These are phyloP conservation scores for Chytriomyces sp. DNA, from an alignment of 192 early-diverging fungal genomes.

Conservation along the genomic window DNA sequence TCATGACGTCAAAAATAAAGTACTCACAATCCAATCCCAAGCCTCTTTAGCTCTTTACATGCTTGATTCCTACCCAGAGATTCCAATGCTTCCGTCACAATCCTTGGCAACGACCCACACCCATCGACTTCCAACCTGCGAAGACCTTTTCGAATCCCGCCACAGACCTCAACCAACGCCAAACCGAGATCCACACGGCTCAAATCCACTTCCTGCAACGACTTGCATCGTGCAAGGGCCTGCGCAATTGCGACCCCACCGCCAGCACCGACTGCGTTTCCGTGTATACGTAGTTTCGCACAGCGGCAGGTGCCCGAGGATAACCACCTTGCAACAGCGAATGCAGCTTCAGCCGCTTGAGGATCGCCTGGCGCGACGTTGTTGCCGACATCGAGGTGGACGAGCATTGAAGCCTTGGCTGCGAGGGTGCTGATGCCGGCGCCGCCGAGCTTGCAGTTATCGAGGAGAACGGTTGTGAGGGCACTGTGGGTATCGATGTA, in stretches of 20 bases:
- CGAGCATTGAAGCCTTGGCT: background rate
- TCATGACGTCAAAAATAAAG: background rate
- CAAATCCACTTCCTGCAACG: background rate
- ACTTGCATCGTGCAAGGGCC: background rate
- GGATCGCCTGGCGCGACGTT: background rate
- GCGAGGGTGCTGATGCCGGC: background rate
- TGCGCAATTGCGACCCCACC: background rate
- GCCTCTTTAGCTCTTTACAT: too few species aligned
- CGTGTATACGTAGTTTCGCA: background rate
- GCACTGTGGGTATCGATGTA: background rate
- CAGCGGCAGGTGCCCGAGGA: background rate
- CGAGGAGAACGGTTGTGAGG: background rate
- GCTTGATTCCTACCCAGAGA: too few species aligned
- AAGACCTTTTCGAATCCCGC: background rate
- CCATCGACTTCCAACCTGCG: background rate
- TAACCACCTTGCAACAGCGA: background rate
- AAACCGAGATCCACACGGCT: background rate
- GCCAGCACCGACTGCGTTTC: background rate
- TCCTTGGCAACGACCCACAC: background rate
- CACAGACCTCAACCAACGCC: background rate
- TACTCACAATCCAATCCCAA: background rate
- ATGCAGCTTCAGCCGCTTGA: background rate
- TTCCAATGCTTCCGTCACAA: background rate
- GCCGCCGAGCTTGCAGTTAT: background rate
- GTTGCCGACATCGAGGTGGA: background rate